Evolutionary conservation across 2,329 filamentous ascomycete species (phyloP), one percentile per base, ranked within the genome.

Genomic region (Plectosphaerella sp.): DNA sequence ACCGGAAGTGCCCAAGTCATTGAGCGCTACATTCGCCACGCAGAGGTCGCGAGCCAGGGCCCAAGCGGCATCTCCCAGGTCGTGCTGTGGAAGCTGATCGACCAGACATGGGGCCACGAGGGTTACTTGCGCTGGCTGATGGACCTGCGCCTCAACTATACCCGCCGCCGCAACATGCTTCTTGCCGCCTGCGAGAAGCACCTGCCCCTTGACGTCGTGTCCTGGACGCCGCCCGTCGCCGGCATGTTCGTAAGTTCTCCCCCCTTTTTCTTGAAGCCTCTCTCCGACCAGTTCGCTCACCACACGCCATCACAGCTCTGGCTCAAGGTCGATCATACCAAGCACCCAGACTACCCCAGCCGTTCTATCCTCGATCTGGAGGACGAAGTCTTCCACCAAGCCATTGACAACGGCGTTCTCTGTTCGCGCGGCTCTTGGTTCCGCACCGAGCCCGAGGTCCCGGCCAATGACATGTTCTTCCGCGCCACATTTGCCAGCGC

Each of bases 121-220:
- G 92, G 92, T 2, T 99, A 95, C 65, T 71, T 99, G 22, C 79
- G 87, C 63, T 99, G 94, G 94, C 73, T 99, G 57, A 88, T 94
- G 65, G 80, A 90, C 65, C 73, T 97, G 61, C 82, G 91, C 46
- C 69, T 83, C 61, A 83, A 91, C 68, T 99, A 99, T 66, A 94
- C 92, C 1, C 74, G 76, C 58, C 83, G 93, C 54, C 77, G 94
- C 52, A 81, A 97, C 64, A 79, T 83, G 24, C 82, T 99, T 52
- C 75, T 96, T 5, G 77, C 79, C 8, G 91, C 92, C 0, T 97
- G 91, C 65, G 89, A 94, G 68, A 80, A 83, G 57, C 82, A 87
- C 60, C 72, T 97, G 18, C 91, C 92, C 0, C 72, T 67, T 22
- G 85, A 88, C 20, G 76, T 97, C 35, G 87, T 91, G 16, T 84